phyloP scores from a whole-genome alignment of 2,329 filamentous ascomycete genomes.

The Xylariaceae sp. region DNA sequence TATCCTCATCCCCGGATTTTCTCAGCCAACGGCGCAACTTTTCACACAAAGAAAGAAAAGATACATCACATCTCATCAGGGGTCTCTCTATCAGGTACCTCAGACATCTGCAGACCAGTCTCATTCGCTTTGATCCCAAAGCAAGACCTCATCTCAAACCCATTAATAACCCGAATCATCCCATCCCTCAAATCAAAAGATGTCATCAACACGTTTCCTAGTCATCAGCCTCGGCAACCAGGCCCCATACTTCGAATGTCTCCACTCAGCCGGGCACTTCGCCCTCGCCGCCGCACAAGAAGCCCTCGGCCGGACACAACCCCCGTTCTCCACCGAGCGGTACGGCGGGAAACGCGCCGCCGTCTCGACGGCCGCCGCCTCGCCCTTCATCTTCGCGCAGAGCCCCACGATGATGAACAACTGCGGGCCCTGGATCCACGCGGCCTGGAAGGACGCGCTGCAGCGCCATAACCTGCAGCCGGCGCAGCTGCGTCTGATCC shows the following conservation, averaged over 20 bases:
- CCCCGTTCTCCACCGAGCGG: conserved; percentile 44
- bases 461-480: conserved; percentile 31
- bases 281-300: conserved; percentile 59
- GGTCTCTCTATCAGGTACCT: too few relatives aligned
- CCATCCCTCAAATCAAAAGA: neutral
- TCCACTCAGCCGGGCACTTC: conserved; percentile 83
- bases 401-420: conserved; percentile 79
- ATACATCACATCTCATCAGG: too few relatives aligned
- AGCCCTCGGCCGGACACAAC: conserved; percentile 41
- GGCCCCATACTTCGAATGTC: conserved; percentile 64
- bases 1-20: neutral
- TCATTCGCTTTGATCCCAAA: neutral
- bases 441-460: conserved; percentile 58
- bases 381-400: conserved; percentile 64
- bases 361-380: conserved; percentile 37
- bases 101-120: too few relatives aligned
- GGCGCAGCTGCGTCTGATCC: conserved; percentile 51
- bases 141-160: neutral
- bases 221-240: conserved; percentile 88
- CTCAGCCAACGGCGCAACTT: too few relatives aligned
- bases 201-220: conserved; percentile 53
- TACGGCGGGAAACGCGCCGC: conserved; percentile 48
- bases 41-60: too few relatives aligned
- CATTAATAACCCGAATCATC: neutral
- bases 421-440: conserved; percentile 64